These are phyloP conservation scores for Pyronema omphalodes DNA, from an alignment of 495 filamentous ascomycete genomes.

Conservation along the genomic window DNA sequence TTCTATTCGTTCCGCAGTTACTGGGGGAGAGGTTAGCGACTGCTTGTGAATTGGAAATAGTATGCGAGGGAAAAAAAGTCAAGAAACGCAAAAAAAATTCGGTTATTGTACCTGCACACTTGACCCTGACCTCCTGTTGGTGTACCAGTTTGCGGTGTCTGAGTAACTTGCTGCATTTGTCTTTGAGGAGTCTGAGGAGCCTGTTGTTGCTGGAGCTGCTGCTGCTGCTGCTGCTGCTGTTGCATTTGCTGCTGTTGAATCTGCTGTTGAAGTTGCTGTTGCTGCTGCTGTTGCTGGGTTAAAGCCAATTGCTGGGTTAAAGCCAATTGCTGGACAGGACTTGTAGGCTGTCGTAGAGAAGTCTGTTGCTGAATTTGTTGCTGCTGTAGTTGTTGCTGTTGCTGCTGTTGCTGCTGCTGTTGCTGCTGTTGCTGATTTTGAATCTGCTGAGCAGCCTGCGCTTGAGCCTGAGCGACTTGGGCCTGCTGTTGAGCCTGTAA, in stretches of 20 bases:
- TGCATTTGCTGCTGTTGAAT: slow-evolving; percentile 5
- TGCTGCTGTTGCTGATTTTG: slow-evolving; percentile 16
- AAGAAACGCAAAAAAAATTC: slow-evolving; percentile 1
- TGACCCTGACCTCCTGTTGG: slow-evolving; percentile 2
- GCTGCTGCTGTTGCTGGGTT: slow-evolving; percentile 18
- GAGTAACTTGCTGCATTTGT: slow-evolving; percentile 6
- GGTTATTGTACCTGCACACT: not conserved
- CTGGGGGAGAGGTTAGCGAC: slow-evolving; percentile 29
- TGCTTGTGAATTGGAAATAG: not conserved
- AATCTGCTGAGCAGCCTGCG: slow-evolving; percentile 2
- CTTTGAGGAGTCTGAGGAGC: not conserved
- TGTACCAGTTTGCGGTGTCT: not conserved
- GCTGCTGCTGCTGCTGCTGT: slow-evolving; percentile 5
- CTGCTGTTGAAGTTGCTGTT: slow-evolving; percentile 8
- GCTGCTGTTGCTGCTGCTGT: slow-evolving; percentile 17
- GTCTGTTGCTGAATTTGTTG: slow-evolving; percentile 4
- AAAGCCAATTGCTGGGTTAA: slow-evolving; percentile 11
- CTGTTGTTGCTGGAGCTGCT: slow-evolving; percentile 3
- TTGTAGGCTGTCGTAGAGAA: not conserved
- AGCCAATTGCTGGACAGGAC: slow-evolving; percentile 2
- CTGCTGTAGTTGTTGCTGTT: slow-evolving; percentile 10
- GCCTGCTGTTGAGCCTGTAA: slow-evolving; percentile 7
- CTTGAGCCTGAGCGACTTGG: not conserved
- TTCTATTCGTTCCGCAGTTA: slow-evolving; percentile 86
- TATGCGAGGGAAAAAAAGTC: not conserved